Base-by-base conservation (phyloP, 768 basidiomycete genomes). In the Wakefieldia striispora region DNA sequence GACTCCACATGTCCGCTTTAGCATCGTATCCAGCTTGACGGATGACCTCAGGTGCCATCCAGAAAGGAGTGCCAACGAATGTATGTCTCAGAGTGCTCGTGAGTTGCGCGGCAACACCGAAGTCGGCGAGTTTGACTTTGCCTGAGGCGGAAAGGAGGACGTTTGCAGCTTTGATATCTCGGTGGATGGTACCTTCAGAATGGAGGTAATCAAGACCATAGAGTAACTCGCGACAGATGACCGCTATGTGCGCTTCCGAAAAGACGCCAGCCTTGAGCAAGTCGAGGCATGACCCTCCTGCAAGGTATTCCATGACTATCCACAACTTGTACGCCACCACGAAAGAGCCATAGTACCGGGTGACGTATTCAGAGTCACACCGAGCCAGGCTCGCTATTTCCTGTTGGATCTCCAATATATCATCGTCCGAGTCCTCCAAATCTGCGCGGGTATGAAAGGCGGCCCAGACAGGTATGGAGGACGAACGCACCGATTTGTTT, bases 291-390 rank as follows among this genome's bases (percentile, higher is more conserved):
- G 94, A 97, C n/a, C 97, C 97, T 37, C 97, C 97, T 0, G 93
- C 94, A 46, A 98, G 86, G 70, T 92, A 99, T 70, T 99, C 97
- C 97, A 99, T 98, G 62, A 99, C 74, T 64, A 99, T 99, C 97
- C 97, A 99, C 20, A 99, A 77, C 70, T 97, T 95, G 76, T 95
- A 98, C 31, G 89, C 84, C 56, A 92, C 85, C 46, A 99, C 92
- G 69, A 99, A 99, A 41, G 92, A 94, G 39, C 93, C 95, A 62
- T 97, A 97, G 68, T 98, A 98, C 40, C 88, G 79, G 36, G 97
- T 98, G 45, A 99, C 91, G 68, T 91, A 93, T 72, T 94, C 92
- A 5, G 95, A 97, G 66, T 95, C 93, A 72, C 94, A 95, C 58
- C 90, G 90, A 1, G 94, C 91, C 24, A 99, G 79, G 68, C 91